Percentiles rank a stretch among this genome's conserved stretches.
Conservation (phyloP, 352 stramenopile genomes). For the Globisporangium paddicum region DNA sequence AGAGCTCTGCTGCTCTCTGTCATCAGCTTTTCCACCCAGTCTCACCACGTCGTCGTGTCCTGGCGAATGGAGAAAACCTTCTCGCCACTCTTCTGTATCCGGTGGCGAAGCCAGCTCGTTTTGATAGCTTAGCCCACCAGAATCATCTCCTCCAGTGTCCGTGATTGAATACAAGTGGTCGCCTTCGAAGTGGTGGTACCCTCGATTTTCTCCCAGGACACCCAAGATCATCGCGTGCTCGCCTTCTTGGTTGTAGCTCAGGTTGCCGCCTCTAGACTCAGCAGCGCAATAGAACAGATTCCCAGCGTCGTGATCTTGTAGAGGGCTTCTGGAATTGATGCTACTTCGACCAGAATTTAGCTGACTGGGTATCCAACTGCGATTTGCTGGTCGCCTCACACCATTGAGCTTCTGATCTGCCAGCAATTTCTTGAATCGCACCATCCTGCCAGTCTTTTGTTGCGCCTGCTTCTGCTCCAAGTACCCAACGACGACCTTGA, state of each 20-base stretch:
- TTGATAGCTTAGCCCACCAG: not conserved
- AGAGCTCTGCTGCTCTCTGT: not conserved
- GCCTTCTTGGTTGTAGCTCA: not conserved
- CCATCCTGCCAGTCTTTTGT: slow-evolving; percentile 32
- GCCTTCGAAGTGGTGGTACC: not conserved
- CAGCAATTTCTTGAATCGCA: slow-evolving; percentile 42
- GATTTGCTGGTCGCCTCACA: no score
- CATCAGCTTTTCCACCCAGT: not conserved
- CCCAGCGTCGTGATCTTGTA: not conserved
- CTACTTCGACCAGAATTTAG: not conserved
- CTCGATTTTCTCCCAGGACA: not conserved
- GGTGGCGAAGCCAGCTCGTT: slow-evolving; percentile 6
- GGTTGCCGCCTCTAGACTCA: not conserved
- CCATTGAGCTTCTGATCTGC: slow-evolving; percentile 17
- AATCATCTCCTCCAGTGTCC: not conserved
- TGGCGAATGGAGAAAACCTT: not conserved
- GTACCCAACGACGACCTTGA: slow-evolving; percentile 46
- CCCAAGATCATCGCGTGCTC: not conserved
- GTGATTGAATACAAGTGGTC: no score
- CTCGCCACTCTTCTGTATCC: not conserved
- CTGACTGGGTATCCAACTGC: not conserved
- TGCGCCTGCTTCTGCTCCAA: slow-evolving; percentile 36
- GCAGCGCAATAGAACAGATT: not conserved
- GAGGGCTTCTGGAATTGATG: not conserved
- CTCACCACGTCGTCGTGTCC: not conserved